A percentile compares a stretch with the other conserved stretches of the same genome.
These are phyloP conservation scores for Pharus latifolius DNA, from an alignment of 176 grass and related monocot genomes.

Conservation along the genomic window DNA sequence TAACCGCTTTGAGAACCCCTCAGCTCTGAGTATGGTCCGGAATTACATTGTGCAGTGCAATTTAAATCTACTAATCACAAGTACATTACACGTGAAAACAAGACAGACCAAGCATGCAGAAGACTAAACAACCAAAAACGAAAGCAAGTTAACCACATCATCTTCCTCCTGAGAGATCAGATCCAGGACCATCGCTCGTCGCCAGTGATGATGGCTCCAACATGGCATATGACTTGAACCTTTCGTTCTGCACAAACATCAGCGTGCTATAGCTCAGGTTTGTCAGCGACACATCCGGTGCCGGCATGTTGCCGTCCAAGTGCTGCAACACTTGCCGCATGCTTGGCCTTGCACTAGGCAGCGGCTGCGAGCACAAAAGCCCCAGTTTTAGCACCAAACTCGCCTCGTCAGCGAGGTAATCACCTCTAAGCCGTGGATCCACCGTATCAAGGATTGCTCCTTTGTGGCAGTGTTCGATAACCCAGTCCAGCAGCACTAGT, in stretches of 20 bases:
- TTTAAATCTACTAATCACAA: background rate
- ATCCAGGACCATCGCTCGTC: background rate
- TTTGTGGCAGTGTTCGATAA: slow-evolving; percentile 23
- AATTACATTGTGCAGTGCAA: background rate
- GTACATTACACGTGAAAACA: background rate
- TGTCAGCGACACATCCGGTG: slow-evolving; percentile 17
- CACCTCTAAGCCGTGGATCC: slow-evolving; percentile 15
- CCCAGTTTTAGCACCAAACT: slow-evolving; percentile 45
- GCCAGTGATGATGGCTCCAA: background rate
- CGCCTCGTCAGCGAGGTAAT: slow-evolving; percentile 4
- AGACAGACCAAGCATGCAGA: background rate
- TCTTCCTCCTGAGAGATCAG: slow-evolving; percentile 15
- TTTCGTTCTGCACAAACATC: slow-evolving; percentile 21
- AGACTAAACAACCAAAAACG: background rate
- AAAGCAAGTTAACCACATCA: slow-evolving; percentile 5
- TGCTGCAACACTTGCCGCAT: slow-evolving; percentile 36
- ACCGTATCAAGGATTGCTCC: slow-evolving; percentile 9
- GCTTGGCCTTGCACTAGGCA: slow-evolving; percentile 22
- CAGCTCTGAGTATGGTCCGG: background rate
- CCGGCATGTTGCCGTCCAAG: background rate
- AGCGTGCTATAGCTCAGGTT: slow-evolving; percentile 7
- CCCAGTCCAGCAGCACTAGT: slow-evolving; percentile 25
- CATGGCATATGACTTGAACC: slow-evolving; percentile 15
- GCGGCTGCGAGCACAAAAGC: slow-evolving; percentile 40
- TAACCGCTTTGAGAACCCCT: too few relatives aligned